phyloP scores from a whole-genome alignment of 75 land plant genomes.

The Selaginella moellendorffii region DNA sequence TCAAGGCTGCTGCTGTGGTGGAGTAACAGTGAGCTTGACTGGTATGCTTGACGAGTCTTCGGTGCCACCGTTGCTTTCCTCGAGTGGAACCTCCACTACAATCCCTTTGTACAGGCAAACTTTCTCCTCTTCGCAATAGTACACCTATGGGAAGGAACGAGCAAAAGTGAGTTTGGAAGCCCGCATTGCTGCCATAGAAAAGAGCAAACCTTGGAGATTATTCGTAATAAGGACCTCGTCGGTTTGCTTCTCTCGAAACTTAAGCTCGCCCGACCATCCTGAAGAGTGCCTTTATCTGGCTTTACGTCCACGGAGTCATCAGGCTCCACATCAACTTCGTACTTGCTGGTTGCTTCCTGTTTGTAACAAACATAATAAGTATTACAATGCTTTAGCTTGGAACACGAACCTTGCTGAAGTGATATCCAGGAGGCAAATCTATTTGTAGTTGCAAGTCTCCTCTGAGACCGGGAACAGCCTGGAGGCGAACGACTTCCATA shows the following conservation, averaged over 20 bases:
- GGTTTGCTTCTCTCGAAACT: slow-evolving; percentile 19
- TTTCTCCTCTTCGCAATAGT: slow-evolving; percentile 88
- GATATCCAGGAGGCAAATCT: slow-evolving; percentile 67
- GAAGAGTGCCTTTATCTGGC: slow-evolving; percentile 47
- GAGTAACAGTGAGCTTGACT: too few relatives aligned
- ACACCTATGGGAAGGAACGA: slow-evolving; percentile 32
- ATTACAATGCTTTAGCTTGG: too few relatives aligned
- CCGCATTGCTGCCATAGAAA: neutral
- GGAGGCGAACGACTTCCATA: slow-evolving; percentile 32
- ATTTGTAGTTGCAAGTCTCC: slow-evolving; percentile 52
- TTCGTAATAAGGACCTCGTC: neutral
- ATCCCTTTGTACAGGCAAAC: slow-evolving; percentile 79
- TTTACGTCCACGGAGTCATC: slow-evolving; percentile 37
- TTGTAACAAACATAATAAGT: too few relatives aligned
- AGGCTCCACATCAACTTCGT: slow-evolving; percentile 53
- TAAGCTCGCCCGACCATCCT: slow-evolving; percentile 53
- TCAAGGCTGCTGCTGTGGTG: too few relatives aligned
- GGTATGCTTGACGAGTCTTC: neutral
- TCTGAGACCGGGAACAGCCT: slow-evolving; percentile 35
- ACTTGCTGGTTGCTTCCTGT: slow-evolving; percentile 88
- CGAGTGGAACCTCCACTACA: slow-evolving; percentile 59
- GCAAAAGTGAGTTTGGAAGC: neutral
- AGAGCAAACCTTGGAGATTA: neutral
- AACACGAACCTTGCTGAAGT: slow-evolving; percentile 72
- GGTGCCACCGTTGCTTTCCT: neutral